Percentiles rank a stretch among this genome's conserved stretches.
Conservation (phyloP, 495 filamentous ascomycete genomes). For the Penicillium macrosclerotiorum region DNA sequence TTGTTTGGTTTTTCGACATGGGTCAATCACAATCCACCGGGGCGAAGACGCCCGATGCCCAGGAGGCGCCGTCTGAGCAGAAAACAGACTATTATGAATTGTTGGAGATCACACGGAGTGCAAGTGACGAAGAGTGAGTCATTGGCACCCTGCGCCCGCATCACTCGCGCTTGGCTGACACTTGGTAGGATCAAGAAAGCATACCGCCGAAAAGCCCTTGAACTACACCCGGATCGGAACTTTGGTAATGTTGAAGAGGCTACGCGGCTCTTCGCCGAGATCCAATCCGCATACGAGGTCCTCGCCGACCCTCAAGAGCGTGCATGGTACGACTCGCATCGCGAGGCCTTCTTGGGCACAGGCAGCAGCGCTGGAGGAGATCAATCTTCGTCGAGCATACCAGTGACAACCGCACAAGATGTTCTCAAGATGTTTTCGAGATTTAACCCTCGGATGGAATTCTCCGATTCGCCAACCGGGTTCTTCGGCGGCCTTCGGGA, state of each 20-base stretch:
- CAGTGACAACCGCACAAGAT: constrained; percentile 74
- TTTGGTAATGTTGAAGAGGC: constrained; percentile 79
- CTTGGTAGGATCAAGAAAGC: constrained; percentile 80
- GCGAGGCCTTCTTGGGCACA: constrained; percentile 73
- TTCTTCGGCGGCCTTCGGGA: constrained; percentile 77
- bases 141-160: neutral
- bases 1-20: too few species aligned
- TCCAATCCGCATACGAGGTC: constrained; percentile 91
- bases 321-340: constrained; percentile 96
- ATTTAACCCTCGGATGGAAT: constrained; percentile 73
- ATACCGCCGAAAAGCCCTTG: constrained; percentile 85
- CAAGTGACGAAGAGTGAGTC: constrained; percentile 80
- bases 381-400: constrained; percentile 60
- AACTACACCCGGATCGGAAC: constrained; percentile 94
- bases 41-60: constrained; percentile 25
- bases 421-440: constrained; percentile 69
- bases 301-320: constrained; percentile 94
- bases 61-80: constrained; percentile 23
- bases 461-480: constrained; percentile 70
- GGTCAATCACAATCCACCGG: constrained; percentile 75
- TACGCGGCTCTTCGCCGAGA: constrained; percentile 81
- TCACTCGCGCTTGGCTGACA: neutral
- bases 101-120: constrained; percentile 66
- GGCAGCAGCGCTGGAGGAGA: constrained; percentile 38
- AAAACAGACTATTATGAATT: constrained; percentile 94